These are phyloP conservation scores for Phytophthora tubulina DNA, from an alignment of 352 stramenopile genomes.

Conservation along the genomic window DNA sequence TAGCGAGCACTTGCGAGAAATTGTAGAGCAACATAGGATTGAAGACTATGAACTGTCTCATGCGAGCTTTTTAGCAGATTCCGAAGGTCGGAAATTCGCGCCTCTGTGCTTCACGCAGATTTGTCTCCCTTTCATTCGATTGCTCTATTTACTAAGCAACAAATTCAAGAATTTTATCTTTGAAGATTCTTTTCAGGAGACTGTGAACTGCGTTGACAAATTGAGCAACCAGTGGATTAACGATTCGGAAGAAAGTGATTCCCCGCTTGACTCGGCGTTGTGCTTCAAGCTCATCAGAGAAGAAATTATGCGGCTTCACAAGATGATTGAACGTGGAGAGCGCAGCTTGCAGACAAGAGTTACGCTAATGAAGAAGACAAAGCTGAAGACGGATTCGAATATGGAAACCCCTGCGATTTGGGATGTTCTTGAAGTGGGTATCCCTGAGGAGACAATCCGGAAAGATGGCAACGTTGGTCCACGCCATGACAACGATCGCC, in stretches of 20 bases:
- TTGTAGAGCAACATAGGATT: constrained; percentile 45
- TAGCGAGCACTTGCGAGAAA: constrained; percentile 37
- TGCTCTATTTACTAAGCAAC: constrained; percentile 53
- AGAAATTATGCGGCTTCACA: constrained; percentile 39
- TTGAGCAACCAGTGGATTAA: constrained; percentile 43
- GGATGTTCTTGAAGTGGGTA: constrained; percentile 43
- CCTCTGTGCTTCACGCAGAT: constrained; percentile 53
- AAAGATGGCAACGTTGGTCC: constrained; percentile 39
- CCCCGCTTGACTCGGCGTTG: constrained; percentile 36
- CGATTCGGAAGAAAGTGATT: constrained; percentile 3
- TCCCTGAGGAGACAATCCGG: constrained; percentile 31
- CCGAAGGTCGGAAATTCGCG: constrained; percentile 37
- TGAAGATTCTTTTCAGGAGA: constrained; percentile 44
- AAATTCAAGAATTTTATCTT: constrained; percentile 64
- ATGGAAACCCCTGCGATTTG: constrained; percentile 15
- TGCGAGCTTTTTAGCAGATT: constrained; percentile 37
- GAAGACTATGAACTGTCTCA: constrained; percentile 37
- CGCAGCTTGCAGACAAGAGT: constrained; percentile 19
- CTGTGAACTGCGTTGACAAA: constrained; percentile 29
- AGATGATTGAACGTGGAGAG: constrained; percentile 43
- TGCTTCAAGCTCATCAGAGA: constrained; percentile 46
- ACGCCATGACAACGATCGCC: constrained; percentile 53
- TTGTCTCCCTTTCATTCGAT: constrained; percentile 44
- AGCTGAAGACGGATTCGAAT: neutral
- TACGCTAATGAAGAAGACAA: constrained; percentile 13